Base-by-base conservation (phyloP, 2,329 filamentous ascomycete species). In the Fusarium illudens region DNA sequence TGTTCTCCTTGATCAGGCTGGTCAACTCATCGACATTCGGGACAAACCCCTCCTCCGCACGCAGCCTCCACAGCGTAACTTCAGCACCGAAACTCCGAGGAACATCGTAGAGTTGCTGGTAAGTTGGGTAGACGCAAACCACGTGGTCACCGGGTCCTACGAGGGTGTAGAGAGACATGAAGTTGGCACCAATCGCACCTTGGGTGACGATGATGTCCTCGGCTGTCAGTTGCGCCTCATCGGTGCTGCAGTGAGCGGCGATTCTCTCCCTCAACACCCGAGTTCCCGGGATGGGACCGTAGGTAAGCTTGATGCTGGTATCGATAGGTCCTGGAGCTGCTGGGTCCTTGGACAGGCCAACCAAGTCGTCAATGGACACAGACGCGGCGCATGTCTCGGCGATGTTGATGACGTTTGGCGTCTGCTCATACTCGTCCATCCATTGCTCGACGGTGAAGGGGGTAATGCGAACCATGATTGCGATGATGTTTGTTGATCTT, bases 131-230 rank as follows among this genome's bases (percentile, higher is more conserved):
- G 60, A 96, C 91, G 73, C 92, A 96, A 61, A 97, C 86, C 48
- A 95, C 91, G 83, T 97, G 93, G 75, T 97, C 92, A 1, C 89
- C 91, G 0, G 89, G 87, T 0, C 87, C 87, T 3, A 96, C 76
- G 7, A 96, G 82, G 1, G 90, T 84, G 76, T 94, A 94, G 8
- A 96, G 85, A 3, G 89, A 81, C n/a, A 96, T 80, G 71, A 93
- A 92, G 75, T 97, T 97, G n/a, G 93, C 93, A 6, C 88, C 85
- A 52, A 96, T 96, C 13, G 92, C 93, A 10, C 94, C 94, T 29
- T 90, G 87, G 0, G 92, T 93, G 61, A 95, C 89, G 55, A 96
- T 78, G 37, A 97, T 84, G 71, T 91, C 89, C 15, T 93, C 88
- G 1, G 75, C 59, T 1, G 74, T 60, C 76, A 80, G 17, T 11